A percentile compares a stretch with the other conserved stretches of the same genome.
These are phyloP conservation scores for Kalanchoe fedtschenkoi DNA, from an alignment of 164 flowering plant species.

Conservation along the genomic window DNA sequence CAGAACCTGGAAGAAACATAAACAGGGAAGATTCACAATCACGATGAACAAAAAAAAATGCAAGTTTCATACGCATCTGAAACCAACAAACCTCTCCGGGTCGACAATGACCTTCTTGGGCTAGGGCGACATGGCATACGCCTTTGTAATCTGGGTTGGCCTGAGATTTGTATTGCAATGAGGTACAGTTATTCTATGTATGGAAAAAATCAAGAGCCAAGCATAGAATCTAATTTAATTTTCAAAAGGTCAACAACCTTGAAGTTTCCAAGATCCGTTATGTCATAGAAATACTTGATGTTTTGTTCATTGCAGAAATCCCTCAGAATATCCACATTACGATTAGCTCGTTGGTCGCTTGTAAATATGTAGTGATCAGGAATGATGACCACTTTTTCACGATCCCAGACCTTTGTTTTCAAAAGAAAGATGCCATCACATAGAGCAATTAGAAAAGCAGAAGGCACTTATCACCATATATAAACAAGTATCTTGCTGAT, in stretches of 20 bases:
- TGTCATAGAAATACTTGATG: slow-evolving; percentile 95
- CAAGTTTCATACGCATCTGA: neutral
- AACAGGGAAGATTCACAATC: neutral
- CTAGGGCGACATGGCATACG: slow-evolving; percentile 95
- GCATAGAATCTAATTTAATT: neutral
- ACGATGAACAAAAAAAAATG: neutral
- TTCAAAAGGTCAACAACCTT: slow-evolving; percentile 31
- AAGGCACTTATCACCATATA: too few species aligned
- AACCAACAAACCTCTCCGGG: slow-evolving; percentile 78
- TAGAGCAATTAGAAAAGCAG: neutral
- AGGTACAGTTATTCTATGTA: neutral
- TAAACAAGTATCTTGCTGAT: too few species aligned
- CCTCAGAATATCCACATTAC: slow-evolving; percentile 92
- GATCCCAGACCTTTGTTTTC: slow-evolving; percentile 82
- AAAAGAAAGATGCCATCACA: neutral
- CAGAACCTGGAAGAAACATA: slow-evolving; percentile 44
- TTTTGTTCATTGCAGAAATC: slow-evolving; percentile 82
- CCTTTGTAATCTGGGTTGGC: slow-evolving; percentile 98
- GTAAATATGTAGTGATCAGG: slow-evolving; percentile 99
- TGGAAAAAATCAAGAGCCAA: neutral
- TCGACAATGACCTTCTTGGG: slow-evolving; percentile 99
- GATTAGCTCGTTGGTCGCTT: slow-evolving; percentile 85
- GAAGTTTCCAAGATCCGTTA: slow-evolving; percentile 78
- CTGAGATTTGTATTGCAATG: slow-evolving; percentile 25
- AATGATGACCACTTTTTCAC: slow-evolving; percentile 87